Conservation (phyloP, 1,284 basidiomycete species). For the Moesziomyces parantarcticus region DNA sequence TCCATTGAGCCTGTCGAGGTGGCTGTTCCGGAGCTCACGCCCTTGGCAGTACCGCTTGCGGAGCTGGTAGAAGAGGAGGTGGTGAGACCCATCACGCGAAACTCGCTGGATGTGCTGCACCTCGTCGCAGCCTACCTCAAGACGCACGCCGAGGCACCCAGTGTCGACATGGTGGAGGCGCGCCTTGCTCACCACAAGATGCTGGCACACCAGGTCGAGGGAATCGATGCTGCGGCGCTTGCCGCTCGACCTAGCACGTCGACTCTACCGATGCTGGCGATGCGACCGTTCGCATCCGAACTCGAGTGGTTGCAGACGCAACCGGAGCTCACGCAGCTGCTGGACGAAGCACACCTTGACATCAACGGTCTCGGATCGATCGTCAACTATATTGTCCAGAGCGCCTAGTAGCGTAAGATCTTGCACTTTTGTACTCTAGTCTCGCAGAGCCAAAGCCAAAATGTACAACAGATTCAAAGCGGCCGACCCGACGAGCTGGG, state of each 20-base stretch:
- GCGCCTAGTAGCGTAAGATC: conserved; percentile 13
- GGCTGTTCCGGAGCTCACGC: conserved; percentile 18
- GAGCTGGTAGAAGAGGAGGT: conserved; percentile 41
- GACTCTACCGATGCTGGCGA: neutral
- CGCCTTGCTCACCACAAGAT: conserved; percentile 21
- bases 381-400: conserved; percentile 35
- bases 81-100: conserved; percentile 34
- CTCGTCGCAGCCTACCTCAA: conserved; percentile 27
- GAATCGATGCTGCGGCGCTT: conserved; percentile 1
- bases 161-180: conserved; percentile 16
- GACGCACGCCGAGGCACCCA: conserved; percentile 10
- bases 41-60: conserved; percentile 20
- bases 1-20: conserved; percentile 7
- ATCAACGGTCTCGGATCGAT: conserved; percentile 44
- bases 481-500: too few species aligned
- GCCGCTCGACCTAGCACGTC: neutral
- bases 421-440: too few species aligned
- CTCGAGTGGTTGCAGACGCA: conserved; percentile 38
- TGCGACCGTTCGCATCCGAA: conserved; percentile 25
- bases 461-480: too few species aligned
- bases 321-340: conserved; percentile 23
- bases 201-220: conserved; percentile 16
- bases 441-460: too few species aligned
- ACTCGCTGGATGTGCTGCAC: conserved; percentile 35
- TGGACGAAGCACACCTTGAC: conserved; percentile 41